phyloP scores from a whole-genome alignment of 257 asterid genomes.

The Solanum pennellii region DNA sequence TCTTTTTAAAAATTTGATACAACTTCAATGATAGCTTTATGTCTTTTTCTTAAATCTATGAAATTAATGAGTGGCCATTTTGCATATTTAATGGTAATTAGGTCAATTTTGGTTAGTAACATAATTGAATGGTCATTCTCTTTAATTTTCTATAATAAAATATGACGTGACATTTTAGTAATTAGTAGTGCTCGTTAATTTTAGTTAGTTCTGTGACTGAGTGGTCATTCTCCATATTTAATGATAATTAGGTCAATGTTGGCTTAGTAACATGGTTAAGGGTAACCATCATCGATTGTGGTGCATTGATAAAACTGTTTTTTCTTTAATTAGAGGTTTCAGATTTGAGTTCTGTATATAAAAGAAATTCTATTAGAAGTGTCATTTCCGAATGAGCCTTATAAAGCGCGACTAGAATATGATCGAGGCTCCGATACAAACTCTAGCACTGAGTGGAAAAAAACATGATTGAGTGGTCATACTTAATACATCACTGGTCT shows the following conservation, averaged over 20 bases:
- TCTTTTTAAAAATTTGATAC: no score
- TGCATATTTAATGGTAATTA: not conserved
- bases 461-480: not conserved
- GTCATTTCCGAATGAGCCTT: not conserved
- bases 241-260: not conserved
- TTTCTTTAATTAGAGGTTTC: no score
- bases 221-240: not conserved
- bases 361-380: no score
- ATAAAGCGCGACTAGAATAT: no score
- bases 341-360: no score
- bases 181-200: not conserved
- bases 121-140: not conserved
- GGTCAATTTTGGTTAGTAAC: not conserved
- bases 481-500: no score
- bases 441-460: not conserved
- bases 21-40: rapidly evolving
- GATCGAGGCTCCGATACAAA: not conserved
- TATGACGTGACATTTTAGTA: not conserved
- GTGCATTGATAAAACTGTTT: not conserved
- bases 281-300: not conserved
- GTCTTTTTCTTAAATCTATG: no score
- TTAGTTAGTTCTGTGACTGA: not conserved
- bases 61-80: not conserved
- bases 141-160: no score
- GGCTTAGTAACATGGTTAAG: not conserved